phyloP scores from a whole-genome alignment of 169 alveolate genomes.

The Cystoisospora suis region DNA sequence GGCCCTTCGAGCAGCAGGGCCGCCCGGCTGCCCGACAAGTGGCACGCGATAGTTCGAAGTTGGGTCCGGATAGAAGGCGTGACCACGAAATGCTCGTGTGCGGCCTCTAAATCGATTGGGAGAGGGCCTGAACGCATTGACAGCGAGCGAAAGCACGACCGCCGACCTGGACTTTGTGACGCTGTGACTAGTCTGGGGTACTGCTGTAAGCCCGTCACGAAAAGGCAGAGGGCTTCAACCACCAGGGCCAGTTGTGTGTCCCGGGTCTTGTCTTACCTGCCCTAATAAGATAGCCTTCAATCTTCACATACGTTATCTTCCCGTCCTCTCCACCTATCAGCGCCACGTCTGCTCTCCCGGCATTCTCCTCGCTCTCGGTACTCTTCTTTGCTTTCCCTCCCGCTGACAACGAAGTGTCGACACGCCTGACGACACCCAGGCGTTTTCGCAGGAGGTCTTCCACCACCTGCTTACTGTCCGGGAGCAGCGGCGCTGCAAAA shows the following conservation, averaged over 20 bases:
- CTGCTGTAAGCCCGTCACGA: no score
- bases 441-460: conserved; percentile 35
- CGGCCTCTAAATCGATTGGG: conserved; percentile 66
- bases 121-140: conserved; percentile 61
- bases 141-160: conserved; percentile 57
- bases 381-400: neutral
- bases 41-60: conserved; percentile 89
- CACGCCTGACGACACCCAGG: neutral
- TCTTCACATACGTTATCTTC: conserved; percentile 37
- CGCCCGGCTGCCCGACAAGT: conserved; percentile 92
- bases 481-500: conserved; percentile 72
- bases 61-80: conserved; percentile 76
- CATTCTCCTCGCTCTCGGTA: neutral
- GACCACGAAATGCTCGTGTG: conserved; percentile 71
- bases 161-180: no score
- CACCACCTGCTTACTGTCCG: conserved; percentile 38
- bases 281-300: conserved; percentile 48
- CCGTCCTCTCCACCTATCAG: neutral
- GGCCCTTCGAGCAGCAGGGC: conserved; percentile 99
- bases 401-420: neutral
- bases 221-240: no score
- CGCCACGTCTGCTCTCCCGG: conserved; percentile 23
- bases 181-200: no score
- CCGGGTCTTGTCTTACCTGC: no score
- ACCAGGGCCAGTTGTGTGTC: no score